These are phyloP conservation scores for Agapanthus africanus DNA, from an alignment of 106 monocot genomes.

Conservation along the genomic window DNA sequence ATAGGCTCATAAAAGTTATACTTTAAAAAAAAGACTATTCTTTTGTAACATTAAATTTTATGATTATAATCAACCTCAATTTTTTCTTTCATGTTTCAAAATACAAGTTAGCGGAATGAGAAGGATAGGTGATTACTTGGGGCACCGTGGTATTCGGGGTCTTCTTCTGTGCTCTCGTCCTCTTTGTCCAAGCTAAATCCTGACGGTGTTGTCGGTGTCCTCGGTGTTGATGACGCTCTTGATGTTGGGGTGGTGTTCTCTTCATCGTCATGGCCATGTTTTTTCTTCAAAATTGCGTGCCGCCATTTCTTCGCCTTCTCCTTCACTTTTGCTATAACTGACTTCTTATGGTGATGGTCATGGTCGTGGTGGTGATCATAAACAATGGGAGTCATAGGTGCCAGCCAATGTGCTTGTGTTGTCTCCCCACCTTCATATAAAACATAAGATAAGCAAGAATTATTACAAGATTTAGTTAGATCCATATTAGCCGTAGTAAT, in stretches of 20 bases:
- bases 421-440: conserved; percentile 1
- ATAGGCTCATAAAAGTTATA: too few relatives aligned
- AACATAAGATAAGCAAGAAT: too few relatives aligned
- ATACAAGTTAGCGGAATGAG: neutral
- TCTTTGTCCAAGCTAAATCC: conserved; percentile 20
- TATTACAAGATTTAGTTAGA: too few relatives aligned
- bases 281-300: conserved; percentile 33
- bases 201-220: neutral
- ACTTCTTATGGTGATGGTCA: conserved; percentile 40
- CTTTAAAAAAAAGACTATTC: too few relatives aligned
- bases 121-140: conserved; percentile 28
- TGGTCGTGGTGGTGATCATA: conserved; percentile 14
- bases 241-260: conserved; percentile 1
- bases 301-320: conserved; percentile 55
- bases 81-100: too few relatives aligned
- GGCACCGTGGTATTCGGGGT: conserved; percentile 31
- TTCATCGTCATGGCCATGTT: conserved; percentile 16
- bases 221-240: neutral
- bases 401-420: neutral
- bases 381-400: conserved; percentile 6
- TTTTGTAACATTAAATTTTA: too few relatives aligned
- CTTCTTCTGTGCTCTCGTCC: conserved; percentile 12
- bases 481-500: too few relatives aligned
- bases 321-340: conserved; percentile 38
- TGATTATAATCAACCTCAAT: too few relatives aligned